phyloP scores from a whole-genome alignment of 2,329 filamentous ascomycete genomes.

The Colletotrichum sp. region DNA sequence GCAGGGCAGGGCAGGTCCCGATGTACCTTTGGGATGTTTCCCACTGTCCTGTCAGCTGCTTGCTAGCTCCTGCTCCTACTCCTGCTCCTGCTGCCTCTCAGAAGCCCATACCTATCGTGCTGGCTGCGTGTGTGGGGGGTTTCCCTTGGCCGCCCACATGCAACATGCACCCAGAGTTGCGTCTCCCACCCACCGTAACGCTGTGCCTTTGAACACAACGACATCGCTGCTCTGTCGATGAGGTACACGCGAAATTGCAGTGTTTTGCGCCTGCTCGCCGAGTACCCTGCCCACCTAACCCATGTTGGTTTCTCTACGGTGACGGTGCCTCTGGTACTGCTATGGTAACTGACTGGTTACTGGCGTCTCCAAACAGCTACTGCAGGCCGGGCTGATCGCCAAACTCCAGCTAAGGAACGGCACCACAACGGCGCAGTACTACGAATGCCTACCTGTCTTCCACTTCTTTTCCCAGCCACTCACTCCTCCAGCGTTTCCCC shows the following conservation, averaged over 20 bases:
- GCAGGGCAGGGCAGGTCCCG: neutral
- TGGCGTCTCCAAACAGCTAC: neutral
- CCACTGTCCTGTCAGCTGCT: slow-evolving; percentile 1
- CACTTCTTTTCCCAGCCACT: neutral
- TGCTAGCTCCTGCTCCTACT: neutral
- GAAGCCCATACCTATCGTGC: neutral
- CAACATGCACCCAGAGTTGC: neutral
- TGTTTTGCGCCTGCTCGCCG: neutral
- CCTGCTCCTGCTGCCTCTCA: neutral
- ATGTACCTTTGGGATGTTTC: slow-evolving; percentile 3
- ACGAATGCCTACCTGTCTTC: neutral
- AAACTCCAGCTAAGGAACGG: neutral
- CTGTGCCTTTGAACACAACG: neutral
- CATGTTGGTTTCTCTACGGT: neutral
- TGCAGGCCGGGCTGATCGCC: neutral
- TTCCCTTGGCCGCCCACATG: neutral
- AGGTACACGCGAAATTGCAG: neutral
- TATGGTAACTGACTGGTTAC: neutral
- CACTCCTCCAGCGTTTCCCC: neutral
- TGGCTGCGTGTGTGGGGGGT: neutral
- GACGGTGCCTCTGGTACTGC: neutral
- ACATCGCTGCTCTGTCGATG: neutral
- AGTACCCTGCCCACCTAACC: neutral
- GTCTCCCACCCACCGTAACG: neutral
- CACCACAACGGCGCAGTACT: neutral